A percentile compares a stretch with the other conserved stretches of the same genome.
Conservation (phyloP, 495 filamentous ascomycete genomes). For the Penicillium steckii region DNA sequence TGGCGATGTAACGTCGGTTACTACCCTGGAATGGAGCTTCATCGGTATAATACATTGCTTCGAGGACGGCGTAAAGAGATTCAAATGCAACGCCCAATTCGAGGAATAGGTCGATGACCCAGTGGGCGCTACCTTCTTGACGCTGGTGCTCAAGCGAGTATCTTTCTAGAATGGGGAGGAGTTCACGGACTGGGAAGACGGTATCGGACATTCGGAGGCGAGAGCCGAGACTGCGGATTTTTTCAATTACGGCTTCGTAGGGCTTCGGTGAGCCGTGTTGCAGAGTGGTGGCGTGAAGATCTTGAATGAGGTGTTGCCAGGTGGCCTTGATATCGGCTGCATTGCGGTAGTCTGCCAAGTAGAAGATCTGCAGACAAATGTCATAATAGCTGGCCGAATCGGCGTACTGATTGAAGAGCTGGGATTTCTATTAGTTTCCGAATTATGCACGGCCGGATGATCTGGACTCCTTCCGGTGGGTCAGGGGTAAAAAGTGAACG, state of each 20-base stretch:
- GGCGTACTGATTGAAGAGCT: slow-evolving; percentile 90
- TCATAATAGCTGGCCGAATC: slow-evolving; percentile 89
- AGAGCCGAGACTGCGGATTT: slow-evolving; percentile 72
- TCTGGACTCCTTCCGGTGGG: slow-evolving; percentile 3
- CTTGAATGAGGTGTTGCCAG: slow-evolving; percentile 79
- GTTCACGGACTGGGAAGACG: slow-evolving; percentile 68
- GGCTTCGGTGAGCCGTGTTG: slow-evolving; percentile 56
- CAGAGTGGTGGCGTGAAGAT: slow-evolving; percentile 63
- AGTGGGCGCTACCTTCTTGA: slow-evolving; percentile 63
- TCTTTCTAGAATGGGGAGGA: slow-evolving; percentile 71
- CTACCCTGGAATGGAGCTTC: slow-evolving; percentile 77
- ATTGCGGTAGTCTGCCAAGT: slow-evolving; percentile 83
- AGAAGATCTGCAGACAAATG: slow-evolving; percentile 87
- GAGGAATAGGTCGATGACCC: slow-evolving; percentile 81
- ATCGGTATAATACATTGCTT: slow-evolving; percentile 78
- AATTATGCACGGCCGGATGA: neutral
- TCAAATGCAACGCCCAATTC: slow-evolving; percentile 74
- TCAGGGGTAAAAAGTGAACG: neutral
- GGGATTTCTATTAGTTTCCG: neutral
- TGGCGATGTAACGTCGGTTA: slow-evolving; percentile 57
- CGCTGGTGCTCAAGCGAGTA: slow-evolving; percentile 74
- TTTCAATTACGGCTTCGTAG: slow-evolving; percentile 75
- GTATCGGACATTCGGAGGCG: slow-evolving; percentile 74
- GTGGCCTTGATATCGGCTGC: slow-evolving; percentile 74
- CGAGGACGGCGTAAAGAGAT: slow-evolving; percentile 71